phyloP scores from a whole-genome alignment of 371 early-diverging fungal genomes.

The Saksenaea vasiformis region DNA sequence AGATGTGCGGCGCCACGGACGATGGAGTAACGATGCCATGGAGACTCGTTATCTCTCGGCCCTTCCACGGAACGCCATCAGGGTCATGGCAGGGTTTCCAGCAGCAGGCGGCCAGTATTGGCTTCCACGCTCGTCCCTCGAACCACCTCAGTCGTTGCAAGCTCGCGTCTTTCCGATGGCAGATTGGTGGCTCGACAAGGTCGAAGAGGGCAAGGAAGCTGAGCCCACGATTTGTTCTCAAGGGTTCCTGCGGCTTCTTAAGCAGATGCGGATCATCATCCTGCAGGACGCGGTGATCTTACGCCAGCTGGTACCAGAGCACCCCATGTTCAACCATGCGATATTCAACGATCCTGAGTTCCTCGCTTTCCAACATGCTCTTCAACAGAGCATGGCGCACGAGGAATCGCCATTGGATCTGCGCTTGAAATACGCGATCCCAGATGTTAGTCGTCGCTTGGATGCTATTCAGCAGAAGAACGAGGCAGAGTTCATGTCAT shows the following conservation, averaged over 20 bases:
- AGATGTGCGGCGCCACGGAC: background rate
- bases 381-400: no score
- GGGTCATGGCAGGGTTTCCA: background rate
- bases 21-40: constrained; percentile 8
- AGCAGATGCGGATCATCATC: background rate
- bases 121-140: background rate
- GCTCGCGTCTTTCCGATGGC: background rate
- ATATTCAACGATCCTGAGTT: background rate
- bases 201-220: background rate
- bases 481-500: no score
- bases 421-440: no score
- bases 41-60: constrained; percentile 5
- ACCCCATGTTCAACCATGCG: background rate
- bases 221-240: background rate
- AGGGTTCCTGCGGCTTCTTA: background rate
- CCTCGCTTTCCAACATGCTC: background rate
- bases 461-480: no score
- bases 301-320: background rate
- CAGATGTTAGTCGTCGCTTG: no score
- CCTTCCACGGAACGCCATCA: background rate
- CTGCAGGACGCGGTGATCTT: background rate
- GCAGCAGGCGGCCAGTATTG: background rate
- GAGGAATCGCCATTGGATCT: no score
- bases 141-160: background rate
- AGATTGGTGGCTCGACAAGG: background rate